phyloP scores from a whole-genome alignment of 2,329 filamentous ascomycete species.

The Madurella mycetomatis region DNA sequence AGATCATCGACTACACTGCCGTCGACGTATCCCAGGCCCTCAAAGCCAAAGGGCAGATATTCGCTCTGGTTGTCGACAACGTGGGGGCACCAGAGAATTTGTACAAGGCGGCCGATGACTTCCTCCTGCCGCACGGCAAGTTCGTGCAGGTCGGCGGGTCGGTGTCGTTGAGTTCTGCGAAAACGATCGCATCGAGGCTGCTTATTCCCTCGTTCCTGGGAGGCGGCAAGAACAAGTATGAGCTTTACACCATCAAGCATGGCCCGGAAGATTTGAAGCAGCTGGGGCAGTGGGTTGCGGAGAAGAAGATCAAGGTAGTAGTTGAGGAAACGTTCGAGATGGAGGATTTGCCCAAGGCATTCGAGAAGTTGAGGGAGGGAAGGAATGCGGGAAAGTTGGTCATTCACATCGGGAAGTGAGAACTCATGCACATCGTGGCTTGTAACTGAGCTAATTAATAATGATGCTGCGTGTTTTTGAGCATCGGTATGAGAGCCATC shows the following conservation, averaged over 20 bases:
- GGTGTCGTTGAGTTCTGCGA: constrained; percentile 21
- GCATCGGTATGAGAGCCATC: too few species aligned
- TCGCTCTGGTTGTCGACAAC: constrained; percentile 54
- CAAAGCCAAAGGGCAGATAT: constrained; percentile 44
- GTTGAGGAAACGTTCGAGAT: constrained; percentile 53
- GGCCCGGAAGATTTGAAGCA: constrained; percentile 42
- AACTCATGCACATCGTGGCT: not conserved
- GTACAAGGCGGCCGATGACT: constrained; percentile 50
- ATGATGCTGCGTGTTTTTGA: too few species aligned
- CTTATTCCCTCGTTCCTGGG: constrained; percentile 34
- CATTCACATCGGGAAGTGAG: constrained; percentile 24
- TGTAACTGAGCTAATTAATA: not conserved
- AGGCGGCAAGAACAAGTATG: constrained; percentile 39
- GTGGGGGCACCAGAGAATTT: constrained; percentile 47
- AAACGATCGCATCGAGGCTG: constrained; percentile 22
- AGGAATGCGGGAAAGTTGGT: constrained; percentile 58
- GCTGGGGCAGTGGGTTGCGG: constrained; percentile 51
- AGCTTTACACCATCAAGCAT: constrained; percentile 32
- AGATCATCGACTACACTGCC: constrained; percentile 57
- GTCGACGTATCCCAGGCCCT: constrained; percentile 44
- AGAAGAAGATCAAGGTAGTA: constrained; percentile 54
- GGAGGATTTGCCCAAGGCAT: constrained; percentile 53
- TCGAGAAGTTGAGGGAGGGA: constrained; percentile 53
- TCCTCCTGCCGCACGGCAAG: constrained; percentile 44
- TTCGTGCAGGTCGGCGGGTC: constrained; percentile 50